These are phyloP conservation scores for Rhodotorula paludigena DNA, from an alignment of 768 basidiomycete genomes.

Conservation along the genomic window DNA sequence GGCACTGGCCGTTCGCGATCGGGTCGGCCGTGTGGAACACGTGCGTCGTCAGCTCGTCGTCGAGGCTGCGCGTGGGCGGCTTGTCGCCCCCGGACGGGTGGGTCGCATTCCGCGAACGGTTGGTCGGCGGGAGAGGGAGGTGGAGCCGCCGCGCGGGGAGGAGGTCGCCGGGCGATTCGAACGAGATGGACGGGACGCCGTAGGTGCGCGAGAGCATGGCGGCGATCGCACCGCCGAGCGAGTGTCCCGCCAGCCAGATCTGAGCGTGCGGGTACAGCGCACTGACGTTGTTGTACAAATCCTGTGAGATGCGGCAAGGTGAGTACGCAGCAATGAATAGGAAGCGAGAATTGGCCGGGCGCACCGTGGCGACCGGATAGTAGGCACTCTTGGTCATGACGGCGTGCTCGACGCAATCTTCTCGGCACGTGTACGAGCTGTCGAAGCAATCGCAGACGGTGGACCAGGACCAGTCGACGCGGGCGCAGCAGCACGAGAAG, in stretches of 20 bases:
- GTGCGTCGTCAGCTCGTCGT: conserved; percentile 55
- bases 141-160: conserved; percentile 74
- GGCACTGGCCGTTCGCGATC: conserved; percentile 77
- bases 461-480: conserved; percentile 89
- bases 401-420: conserved; percentile 71
- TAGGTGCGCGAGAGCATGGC: conserved; percentile 82
- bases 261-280: conserved; percentile 82
- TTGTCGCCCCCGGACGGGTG: not conserved
- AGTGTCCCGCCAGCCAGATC: conserved; percentile 78
- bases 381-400: conserved; percentile 78
- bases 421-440: conserved; percentile 60
- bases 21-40: conserved; percentile 93
- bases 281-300: conserved; percentile 85
- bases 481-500: conserved; percentile 90
- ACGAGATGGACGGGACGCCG: conserved; percentile 84
- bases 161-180: conserved; percentile 83
- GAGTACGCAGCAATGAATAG: not conserved
- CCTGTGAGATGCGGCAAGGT: conserved; percentile 53
- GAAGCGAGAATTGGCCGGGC: not conserved
- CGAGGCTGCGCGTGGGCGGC: conserved; percentile 1
- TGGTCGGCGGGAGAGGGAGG: conserved; percentile 69
- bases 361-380: conserved; percentile 70
- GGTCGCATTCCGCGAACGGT: conserved; percentile 6
- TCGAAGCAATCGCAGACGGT: conserved; percentile 84
- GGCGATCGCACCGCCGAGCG: conserved; percentile 79